Evolutionary conservation across 306 rosid genomes (phyloP).

Genomic region (Hippophae tibetana): DNA sequence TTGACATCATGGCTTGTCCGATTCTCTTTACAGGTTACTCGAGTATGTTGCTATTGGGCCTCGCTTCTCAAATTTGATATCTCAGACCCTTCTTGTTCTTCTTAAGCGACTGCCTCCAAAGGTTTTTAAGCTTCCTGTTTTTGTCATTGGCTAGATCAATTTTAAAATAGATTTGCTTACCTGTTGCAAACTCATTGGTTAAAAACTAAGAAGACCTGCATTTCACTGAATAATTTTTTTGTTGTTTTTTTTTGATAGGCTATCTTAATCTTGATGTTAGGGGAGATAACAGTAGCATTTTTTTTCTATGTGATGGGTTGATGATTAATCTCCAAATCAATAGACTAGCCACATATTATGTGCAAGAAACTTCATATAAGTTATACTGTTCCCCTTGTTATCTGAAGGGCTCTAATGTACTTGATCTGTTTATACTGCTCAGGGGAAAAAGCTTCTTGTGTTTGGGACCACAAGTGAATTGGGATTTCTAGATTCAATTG

Average conservation of each 20-base stretch:
- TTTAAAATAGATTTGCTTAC: neutral
- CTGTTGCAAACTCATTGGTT: neutral
- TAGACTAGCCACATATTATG: neutral
- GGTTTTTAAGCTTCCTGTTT: conserved; percentile 30
- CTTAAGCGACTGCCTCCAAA: conserved; percentile 93
- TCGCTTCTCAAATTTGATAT: conserved; percentile 79
- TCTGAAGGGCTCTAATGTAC: conserved; percentile 8
- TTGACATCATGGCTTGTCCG: neutral
- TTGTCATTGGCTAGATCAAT: neutral
- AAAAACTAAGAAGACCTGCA: no score
- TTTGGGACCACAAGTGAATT: conserved; percentile 89
- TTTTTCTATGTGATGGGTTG: neutral
- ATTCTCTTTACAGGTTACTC: conserved; percentile 48
- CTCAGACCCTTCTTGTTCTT: conserved; percentile 75
- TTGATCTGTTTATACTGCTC: conserved; percentile 14
- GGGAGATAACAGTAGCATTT: neutral
- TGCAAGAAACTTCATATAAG: no score
- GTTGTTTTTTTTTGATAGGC: no score
- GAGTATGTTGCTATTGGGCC: conserved; percentile 93
- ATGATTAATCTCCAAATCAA: neutral
- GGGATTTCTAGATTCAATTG: conserved; percentile 71
- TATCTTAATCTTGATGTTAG: neutral
- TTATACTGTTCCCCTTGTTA: neutral
- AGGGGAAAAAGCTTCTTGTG: conserved; percentile 95
- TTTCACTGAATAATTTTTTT: no score